These are phyloP conservation scores for Infundibulicybe gibba DNA, from an alignment of 768 basidiomycete genomes.

Conservation along the genomic window DNA sequence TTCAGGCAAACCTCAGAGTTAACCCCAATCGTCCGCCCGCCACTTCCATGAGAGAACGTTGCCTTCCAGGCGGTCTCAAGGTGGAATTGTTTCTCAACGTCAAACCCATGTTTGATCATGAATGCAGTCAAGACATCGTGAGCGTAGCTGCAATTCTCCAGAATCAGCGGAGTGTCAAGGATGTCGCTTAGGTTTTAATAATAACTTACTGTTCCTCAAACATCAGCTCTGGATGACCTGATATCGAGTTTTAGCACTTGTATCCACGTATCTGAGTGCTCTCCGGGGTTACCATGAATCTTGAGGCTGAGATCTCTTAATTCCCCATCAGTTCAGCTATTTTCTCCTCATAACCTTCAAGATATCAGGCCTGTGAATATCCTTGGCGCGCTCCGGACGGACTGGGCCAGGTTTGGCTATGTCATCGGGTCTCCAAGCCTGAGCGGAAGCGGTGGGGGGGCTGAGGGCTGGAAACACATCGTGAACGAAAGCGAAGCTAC, in stretches of 20 bases:
- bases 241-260: neutral
- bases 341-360: slow-evolving; percentile 55
- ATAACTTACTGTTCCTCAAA: slow-evolving; percentile 60
- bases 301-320: slow-evolving; percentile 62
- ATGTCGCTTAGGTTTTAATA: neutral
- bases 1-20: slow-evolving; percentile 63
- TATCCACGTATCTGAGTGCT: neutral
- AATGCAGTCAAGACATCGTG: slow-evolving; percentile 70
- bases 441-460: too few species aligned
- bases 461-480: too few species aligned
- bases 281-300: slow-evolving; percentile 55
- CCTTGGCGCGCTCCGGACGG: slow-evolving; percentile 21
- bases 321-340: slow-evolving; percentile 50
- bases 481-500: too few species aligned
- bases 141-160: slow-evolving; percentile 43
- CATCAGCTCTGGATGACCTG: slow-evolving; percentile 68
- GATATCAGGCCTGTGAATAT: slow-evolving; percentile 54
- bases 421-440: slow-evolving; percentile 44
- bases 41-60: slow-evolving; percentile 56
- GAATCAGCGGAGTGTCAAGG: neutral
- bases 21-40: slow-evolving; percentile 69
- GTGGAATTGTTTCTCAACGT: slow-evolving; percentile 55
- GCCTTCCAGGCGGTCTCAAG: slow-evolving; percentile 81
- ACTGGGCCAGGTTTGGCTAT: slow-evolving; percentile 22
- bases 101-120: slow-evolving; percentile 63